These are phyloP conservation scores for Euphorbia schlechtendalii DNA, from an alignment of 441 rosid species.

Conservation along the genomic window DNA sequence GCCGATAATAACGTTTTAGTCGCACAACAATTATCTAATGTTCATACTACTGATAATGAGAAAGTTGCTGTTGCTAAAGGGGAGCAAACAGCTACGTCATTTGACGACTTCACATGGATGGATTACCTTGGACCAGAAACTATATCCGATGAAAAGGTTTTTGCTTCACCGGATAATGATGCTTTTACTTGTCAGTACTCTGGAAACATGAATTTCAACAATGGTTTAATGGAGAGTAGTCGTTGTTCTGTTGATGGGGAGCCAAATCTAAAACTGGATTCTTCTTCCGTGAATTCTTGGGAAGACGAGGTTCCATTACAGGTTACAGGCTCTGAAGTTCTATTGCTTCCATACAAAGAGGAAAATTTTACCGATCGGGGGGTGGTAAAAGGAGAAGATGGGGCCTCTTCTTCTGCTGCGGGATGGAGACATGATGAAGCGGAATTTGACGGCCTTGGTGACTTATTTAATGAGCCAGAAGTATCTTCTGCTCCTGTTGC, in stretches of 20 bases:
- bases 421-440: constrained; percentile 45
- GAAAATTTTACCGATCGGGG: constrained; percentile 30
- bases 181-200: constrained; percentile 24
- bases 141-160: constrained; percentile 30
- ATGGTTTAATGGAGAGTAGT: constrained; percentile 26
- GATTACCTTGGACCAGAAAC: constrained; percentile 48
- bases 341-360: constrained; percentile 70
- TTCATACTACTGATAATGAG: constrained; percentile 24
- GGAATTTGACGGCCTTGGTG: constrained; percentile 74
- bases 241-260: constrained; percentile 27
- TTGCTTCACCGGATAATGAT: constrained; percentile 26
- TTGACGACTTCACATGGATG: constrained; percentile 49
- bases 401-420: constrained; percentile 42
- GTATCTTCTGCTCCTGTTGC: constrained; percentile 40
- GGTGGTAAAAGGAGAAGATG: constrained; percentile 35
- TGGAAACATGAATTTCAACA: constrained; percentile 21
- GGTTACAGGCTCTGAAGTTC: constrained; percentile 60
- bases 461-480: constrained; percentile 86
- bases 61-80: constrained; percentile 28
- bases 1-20: constrained; percentile 25
- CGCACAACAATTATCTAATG: constrained; percentile 30
- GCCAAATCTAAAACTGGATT: constrained; percentile 31
- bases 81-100: constrained; percentile 27
- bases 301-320: constrained; percentile 58
- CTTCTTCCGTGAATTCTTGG: constrained; percentile 50